These are phyloP conservation scores for Coelastrella sp. DNA, from an alignment of 139 green algal species.

Conservation along the genomic window DNA sequence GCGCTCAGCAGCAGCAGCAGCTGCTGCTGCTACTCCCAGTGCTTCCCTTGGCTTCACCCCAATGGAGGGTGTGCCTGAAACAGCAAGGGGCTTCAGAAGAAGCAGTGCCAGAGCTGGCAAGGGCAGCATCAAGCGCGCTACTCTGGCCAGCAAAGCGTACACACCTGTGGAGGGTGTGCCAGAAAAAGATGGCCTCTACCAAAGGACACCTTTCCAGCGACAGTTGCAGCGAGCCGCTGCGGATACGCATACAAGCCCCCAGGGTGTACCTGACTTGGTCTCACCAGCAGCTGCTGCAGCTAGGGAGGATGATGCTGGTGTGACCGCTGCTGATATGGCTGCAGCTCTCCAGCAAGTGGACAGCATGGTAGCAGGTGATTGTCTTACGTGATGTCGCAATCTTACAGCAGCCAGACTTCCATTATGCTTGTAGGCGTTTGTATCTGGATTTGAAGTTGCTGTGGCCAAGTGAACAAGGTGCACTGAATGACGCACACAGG, in stretches of 20 bases:
- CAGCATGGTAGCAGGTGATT: conserved; percentile 35
- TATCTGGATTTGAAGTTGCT: too few relatives aligned
- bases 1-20: background rate
- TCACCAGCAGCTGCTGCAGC: background rate
- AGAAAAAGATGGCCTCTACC: conserved; percentile 6
- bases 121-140: background rate
- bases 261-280: background rate
- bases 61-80: conserved; percentile 44
- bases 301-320: background rate
- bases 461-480: too few relatives aligned
- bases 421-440: too few relatives aligned
- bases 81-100: conserved; percentile 24
- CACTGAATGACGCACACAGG: too few relatives aligned
- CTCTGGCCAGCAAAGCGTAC: background rate
- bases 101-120: background rate
- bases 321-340: conserved; percentile 1
- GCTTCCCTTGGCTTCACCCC: conserved; percentile 11
- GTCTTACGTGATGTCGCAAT: background rate
- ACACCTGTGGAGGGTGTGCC: conserved; percentile 38
- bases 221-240: background rate
- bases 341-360: conserved; percentile 23
- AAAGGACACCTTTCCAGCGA: background rate
- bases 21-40: background rate
- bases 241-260: too few relatives aligned
- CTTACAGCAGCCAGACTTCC: background rate